phyloP scores from a whole-genome alignment of 73 alveolate genomes.

The Durusdinium trenchii region DNA sequence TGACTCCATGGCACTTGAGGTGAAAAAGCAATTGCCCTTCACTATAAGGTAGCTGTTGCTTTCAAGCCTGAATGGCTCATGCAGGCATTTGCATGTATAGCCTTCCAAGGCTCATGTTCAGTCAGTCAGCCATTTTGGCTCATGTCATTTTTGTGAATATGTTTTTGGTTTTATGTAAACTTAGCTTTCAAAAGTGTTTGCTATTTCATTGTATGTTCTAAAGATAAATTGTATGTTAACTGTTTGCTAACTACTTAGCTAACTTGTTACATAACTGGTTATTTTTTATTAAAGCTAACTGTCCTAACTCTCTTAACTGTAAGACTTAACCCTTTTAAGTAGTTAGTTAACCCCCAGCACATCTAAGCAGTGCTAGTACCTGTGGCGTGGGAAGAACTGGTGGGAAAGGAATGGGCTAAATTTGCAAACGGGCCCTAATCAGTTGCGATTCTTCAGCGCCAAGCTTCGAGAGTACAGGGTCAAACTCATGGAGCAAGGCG shows the following conservation, averaged over 20 bases:
- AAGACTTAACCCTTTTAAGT: background rate
- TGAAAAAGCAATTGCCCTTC: too few relatives aligned
- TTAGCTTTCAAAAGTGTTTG: background rate
- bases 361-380: too few relatives aligned
- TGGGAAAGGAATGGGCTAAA: too few relatives aligned
- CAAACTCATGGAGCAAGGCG: too few relatives aligned
- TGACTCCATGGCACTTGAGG: slow-evolving; percentile 20
- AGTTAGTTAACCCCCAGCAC: background rate
- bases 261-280: background rate
- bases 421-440: too few relatives aligned
- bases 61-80: too few relatives aligned
- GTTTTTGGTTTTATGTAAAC: background rate
- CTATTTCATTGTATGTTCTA: too few relatives aligned
- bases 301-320: background rate
- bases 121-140: background rate
- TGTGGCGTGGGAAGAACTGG: too few relatives aligned
- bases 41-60: too few relatives aligned
- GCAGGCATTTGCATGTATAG: background rate
- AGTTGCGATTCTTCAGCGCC: too few relatives aligned
- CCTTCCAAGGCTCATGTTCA: background rate
- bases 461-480: too few relatives aligned
- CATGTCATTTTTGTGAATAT: background rate
- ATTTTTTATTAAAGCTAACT: background rate
- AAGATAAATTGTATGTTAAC: too few relatives aligned
- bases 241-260: background rate